These are phyloP conservation scores for Fusarium globosum DNA, from an alignment of 2,329 filamentous ascomycete genomes.

Conservation along the genomic window DNA sequence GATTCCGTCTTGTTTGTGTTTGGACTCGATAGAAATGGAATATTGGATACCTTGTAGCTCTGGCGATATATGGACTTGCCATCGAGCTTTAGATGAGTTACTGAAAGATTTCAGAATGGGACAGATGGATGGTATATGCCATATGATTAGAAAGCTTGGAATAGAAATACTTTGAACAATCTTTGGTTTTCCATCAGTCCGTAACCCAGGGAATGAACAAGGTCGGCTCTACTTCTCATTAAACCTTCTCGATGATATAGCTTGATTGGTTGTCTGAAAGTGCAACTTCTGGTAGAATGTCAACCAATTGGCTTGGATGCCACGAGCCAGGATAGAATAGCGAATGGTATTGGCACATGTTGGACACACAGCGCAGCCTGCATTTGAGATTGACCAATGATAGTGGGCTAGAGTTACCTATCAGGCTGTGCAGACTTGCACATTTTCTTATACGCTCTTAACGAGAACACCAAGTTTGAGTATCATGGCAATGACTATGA, in stretches of 20 bases:
- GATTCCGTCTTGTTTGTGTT: constrained; percentile 7
- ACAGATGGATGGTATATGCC: constrained; percentile 6
- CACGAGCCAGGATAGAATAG: not conserved
- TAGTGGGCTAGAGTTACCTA: not conserved
- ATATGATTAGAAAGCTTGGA: not conserved
- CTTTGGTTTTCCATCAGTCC: not conserved
- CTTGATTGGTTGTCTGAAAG: not conserved
- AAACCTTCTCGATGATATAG: not conserved
- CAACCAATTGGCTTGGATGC: not conserved
- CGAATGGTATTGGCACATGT: not conserved
- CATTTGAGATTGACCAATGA: not conserved
- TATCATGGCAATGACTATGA: not conserved
- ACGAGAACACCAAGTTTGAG: not conserved
- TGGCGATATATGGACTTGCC: not conserved
- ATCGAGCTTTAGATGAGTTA: constrained; percentile 26
- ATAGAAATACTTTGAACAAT: not conserved
- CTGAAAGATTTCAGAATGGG: not conserved
- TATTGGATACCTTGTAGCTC: constrained; percentile 27
- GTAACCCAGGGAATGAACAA: fast-evolving
- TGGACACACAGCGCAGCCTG: not conserved
- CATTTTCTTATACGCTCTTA: not conserved
- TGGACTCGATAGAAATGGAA: constrained; percentile 25
- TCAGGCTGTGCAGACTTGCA: not conserved
- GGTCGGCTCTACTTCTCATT: not conserved
- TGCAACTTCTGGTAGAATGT: not conserved